Evolutionary conservation across 1,284 basidiomycete genomes (phyloP).

Genomic region (Papiliotrema fonsecae): DNA sequence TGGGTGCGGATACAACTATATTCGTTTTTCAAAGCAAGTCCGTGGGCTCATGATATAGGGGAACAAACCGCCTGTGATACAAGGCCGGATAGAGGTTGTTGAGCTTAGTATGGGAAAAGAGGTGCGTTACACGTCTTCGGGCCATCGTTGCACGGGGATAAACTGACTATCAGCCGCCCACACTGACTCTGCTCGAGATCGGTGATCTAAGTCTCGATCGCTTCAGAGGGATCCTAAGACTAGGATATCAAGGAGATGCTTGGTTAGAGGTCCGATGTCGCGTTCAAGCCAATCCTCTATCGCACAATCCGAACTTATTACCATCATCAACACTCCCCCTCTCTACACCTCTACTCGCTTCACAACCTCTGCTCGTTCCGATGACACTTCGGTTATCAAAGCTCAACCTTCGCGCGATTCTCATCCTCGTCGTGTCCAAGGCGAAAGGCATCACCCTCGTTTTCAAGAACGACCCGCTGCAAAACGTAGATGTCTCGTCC

Average conservation of each 20-base stretch:
- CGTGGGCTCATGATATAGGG: too few species aligned
- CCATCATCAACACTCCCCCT: conserved; percentile 67
- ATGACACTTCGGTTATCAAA: conserved; percentile 96
- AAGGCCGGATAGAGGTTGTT: conserved; percentile 93
- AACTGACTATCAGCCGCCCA: conserved; percentile 66
- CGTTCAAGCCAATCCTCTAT: conserved; percentile 62
- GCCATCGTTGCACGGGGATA: too few species aligned
- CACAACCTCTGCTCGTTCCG: conserved; percentile 88
- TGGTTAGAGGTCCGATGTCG: conserved; percentile 93
- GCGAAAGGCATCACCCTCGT: conserved; percentile 98
- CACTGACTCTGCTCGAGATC: conserved; percentile 95
- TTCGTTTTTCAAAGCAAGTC: too few species aligned
- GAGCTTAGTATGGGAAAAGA: conserved; percentile 98
- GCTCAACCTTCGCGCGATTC: conserved; percentile 89
- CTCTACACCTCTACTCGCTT: conserved; percentile 77
- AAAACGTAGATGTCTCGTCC: conserved; percentile 94
- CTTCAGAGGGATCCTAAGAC: conserved; percentile 93
- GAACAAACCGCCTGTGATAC: conserved; percentile 94
- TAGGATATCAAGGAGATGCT: conserved; percentile 94
- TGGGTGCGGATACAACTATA: too few species aligned
- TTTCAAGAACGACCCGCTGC: conserved; percentile 98
- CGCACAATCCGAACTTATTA: conserved; percentile 77
- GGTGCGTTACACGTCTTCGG: too few species aligned
- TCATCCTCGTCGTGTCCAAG: conserved; percentile 94
- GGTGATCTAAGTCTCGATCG: conserved; percentile 93